Base-by-base conservation (phyloP, 1,284 basidiomycete species). In the Ustilago nuda region DNA sequence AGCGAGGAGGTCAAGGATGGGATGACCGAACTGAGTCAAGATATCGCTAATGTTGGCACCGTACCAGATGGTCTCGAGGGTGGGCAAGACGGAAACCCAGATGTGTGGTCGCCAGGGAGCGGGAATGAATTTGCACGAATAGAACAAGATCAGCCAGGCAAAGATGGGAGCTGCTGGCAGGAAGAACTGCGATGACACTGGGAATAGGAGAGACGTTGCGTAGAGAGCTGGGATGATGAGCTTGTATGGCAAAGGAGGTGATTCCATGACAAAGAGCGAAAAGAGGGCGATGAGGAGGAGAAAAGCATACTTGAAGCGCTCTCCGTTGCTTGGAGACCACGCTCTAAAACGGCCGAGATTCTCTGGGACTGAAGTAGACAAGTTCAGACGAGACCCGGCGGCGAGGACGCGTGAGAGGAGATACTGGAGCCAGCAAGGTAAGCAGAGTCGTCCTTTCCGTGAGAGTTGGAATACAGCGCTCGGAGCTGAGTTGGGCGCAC, bases 1-100 rank as follows among this genome's bases (percentile, higher is more conserved):
- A 0, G 95, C 95, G 60, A 97, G 84, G 71, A 99, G 90, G 85
- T 99, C 96, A 58, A 99, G 90, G 30, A 94, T 80, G 3, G 95
- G 93, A 82, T 97, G 93, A 3, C 95, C 98, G 87, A 92, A 94
- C 19, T 94, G 90, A 3, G 95, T 98, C 72, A 98, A 91, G 83
- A 98, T 92, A 87, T 98, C 95, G 39, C 93, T 95, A 72, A 98
- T 95, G 87, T 98, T 98, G 57, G 94, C 95, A 11, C 96, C 96
- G 86, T 97, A 98, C 35, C 97, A 89, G 36, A 97, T 94, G 9
- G 92, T 92, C 86, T 99, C 96, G 62, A 98, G 90, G 0, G 95
- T 96, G 0, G 96, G 96, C 3, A 98, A 90, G 32, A 98, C 89
- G 11, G 93, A 92, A 63, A 99, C 95, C 80, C 93, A 95, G 60